Evolutionary conservation across 345 rosid species (phyloP), one percentile per base, ranked within the genome.

Genomic region (Cochlearia excelsa): DNA sequence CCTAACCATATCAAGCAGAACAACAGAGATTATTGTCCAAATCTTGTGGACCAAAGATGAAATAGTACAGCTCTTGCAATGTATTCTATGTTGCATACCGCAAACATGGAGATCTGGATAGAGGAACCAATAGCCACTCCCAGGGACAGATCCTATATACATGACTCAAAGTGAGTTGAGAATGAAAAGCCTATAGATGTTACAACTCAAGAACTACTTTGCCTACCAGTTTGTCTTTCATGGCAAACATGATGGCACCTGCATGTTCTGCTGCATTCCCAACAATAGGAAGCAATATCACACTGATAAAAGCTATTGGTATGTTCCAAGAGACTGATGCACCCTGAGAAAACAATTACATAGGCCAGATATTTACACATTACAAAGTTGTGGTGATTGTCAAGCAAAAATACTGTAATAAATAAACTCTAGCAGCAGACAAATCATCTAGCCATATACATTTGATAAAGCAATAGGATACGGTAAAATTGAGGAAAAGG

Each of bases 61-160:
- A 26, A 65, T 28, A 33, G 3, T 3, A 57, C 52, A 30, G 54
- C 54, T 43, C 54, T 33, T 45, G 9, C 29, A 71, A 40, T 59
- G 7, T 46, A 53, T 11, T n/a, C 6, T 33, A 16, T 26, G 67
- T 52, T 37, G 65, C 93, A 31, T 82, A 93, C 99, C 77, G 84
- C 97, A 57, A 93, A 93, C 99, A 93, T 89, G 54, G 99, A 78
- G 57, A 93, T 89, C 74, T 93, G 95, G 16, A 94, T 93, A 5
- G 99, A 93, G 47, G 99, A 93, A 30, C 99, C 99, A 56, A 93
- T 93, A 54, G 99, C 99, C 74, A 93, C 95, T 63, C 99, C 97
- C 77, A 89, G 40, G 16, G 99, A 86, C 66, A 93, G 78, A 77
- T 93, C 99, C 99, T 93, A 85, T 68, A 66, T 7, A 74, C 27